Conservation (phyloP, 441 rosid genomes). For the Bocquillonia castaneifolia region DNA sequence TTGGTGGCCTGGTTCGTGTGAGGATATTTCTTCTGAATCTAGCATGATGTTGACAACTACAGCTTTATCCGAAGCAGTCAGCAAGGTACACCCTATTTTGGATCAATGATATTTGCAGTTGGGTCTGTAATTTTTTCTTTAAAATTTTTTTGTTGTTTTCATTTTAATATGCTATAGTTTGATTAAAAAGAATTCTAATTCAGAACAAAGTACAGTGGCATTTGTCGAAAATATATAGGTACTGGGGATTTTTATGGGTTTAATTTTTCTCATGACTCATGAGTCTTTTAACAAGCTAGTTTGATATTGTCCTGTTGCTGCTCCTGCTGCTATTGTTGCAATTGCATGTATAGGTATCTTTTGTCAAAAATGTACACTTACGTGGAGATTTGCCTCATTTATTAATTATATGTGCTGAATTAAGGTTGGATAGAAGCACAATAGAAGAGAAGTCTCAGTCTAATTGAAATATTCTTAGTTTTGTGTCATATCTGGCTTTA, state of each 20-base stretch:
- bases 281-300: neutral
- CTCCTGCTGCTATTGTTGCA: neutral
- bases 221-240: neutral
- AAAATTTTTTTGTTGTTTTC: too few relatives aligned
- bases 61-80: slow-evolving; percentile 71
- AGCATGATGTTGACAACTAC: slow-evolving; percentile 77
- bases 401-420: neutral
- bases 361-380: neutral
- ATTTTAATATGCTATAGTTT: neutral
- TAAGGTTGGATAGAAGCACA: neutral
- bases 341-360: neutral
- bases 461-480: neutral
- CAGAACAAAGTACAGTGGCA: neutral
- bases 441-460: neutral
- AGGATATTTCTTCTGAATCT: slow-evolving; percentile 67
- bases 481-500: neutral
- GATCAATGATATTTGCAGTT: neutral
- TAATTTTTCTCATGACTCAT: neutral
- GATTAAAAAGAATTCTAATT: neutral
- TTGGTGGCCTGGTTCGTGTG: slow-evolving; percentile 99
- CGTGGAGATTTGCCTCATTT: neutral
- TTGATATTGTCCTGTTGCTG: neutral
- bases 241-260: neutral
- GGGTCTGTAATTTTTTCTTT: too few relatives aligned
- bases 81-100: slow-evolving; percentile 50